A percentile compares a stretch with the other conserved stretches of the same genome.
Conservation (phyloP, 1,284 basidiomycete species). For the Sporisorium reilianum region DNA sequence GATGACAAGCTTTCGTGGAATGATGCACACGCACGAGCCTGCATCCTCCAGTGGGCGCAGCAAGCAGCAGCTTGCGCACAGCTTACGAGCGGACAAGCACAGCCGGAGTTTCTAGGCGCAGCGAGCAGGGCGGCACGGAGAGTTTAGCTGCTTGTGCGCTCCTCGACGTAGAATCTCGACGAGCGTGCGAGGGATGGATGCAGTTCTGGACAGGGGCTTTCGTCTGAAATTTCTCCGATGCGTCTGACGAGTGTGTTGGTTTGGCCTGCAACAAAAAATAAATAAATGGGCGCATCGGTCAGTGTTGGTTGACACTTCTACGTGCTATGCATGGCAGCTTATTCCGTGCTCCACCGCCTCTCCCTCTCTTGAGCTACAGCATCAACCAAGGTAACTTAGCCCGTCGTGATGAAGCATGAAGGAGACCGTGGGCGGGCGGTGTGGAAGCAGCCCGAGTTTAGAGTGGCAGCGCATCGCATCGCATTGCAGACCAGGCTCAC, state of each 20-base stretch:
- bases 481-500: not conserved
- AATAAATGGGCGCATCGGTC: no score
- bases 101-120: not conserved
- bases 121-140: not conserved
- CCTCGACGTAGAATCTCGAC: conserved; percentile 30
- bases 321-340: no score
- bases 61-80: not conserved
- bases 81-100: conserved; percentile 5
- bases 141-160: not conserved
- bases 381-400: not conserved
- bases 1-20: no score
- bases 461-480: conserved; percentile 5
- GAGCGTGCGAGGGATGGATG: conserved; percentile 4
- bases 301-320: conserved; percentile 47
- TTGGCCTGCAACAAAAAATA: no score
- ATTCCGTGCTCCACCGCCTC: no score
- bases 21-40: conserved; percentile 8
- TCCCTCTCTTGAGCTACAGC: not conserved
- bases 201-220: not conserved
- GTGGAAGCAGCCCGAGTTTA: not conserved
- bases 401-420: not conserved
- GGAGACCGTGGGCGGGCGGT: not conserved
- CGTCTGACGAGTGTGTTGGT: no score
- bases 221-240: conserved; percentile 3
- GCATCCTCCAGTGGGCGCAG: not conserved